Base-by-base conservation (phyloP, 2,329 filamentous ascomycete species). In the Zalaria obscura region DNA sequence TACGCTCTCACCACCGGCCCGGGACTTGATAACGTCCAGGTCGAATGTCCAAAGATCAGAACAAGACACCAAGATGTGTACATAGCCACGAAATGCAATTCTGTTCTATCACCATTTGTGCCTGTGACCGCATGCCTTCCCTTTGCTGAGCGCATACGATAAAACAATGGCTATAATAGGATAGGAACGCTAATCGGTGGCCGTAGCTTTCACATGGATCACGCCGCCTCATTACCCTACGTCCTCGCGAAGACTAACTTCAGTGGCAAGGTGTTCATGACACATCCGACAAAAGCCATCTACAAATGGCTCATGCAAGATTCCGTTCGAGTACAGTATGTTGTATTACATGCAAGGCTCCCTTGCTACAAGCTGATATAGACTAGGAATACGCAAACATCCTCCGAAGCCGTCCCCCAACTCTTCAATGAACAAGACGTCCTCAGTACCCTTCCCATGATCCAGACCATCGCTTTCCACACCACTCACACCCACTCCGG, bases 251-350 rank as follows among this genome's bases (percentile, higher is more conserved):
- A 98, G 68, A 96, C 91, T 32, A 95, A 95, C 62, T 98, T 98
- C 69, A 82, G 83, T 50, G 91, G 91, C 38, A 79, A 88, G 25
- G 89, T 96, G 46, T 96, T 95, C 68, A 98, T 96, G 89, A 98
- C 91, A 40, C 91, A 98, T 68, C 87, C 91, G 2, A 98, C 91
- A 37, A 96, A 98, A 63, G 91, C 91, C 53, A 98, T 98, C 59
- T 98, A 98, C 74, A 96, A 96, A 66, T 96, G 91, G 89, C 77
- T 96, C 40, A 95, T 96, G 48, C 87, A 94, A 62, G 91, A 98
- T 63, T 93, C 87, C 50, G 85, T 98, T 36, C 80, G 91, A 45
- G 88, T 98, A 27, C 82, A 81, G 58, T 83, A 78, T 55, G 78
- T 74, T 38, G 27, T 39, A 18, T 18, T 18, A 18, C 18, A 18